Base-by-base conservation (phyloP, 345 rosid species). In the Carallia pectinifolia region DNA sequence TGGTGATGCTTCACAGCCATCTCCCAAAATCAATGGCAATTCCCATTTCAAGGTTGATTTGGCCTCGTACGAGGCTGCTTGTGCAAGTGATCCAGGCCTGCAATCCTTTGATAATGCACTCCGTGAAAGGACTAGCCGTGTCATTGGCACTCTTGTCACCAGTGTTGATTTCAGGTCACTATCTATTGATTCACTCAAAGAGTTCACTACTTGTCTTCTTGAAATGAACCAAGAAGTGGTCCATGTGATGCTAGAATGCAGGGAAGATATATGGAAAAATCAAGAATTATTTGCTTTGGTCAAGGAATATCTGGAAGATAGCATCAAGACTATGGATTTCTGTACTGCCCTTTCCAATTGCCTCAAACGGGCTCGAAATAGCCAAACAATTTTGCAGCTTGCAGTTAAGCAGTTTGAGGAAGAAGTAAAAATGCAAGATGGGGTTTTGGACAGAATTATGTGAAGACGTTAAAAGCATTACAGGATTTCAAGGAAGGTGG, bases 201-300 rank as follows among this genome's bases (percentile, higher is more conserved):
- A 88, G 80, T 92, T 89, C 31, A 92, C 88, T 0, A 84, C 71
- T 23, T 77, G 87, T 63, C 84, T 95, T 44, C 89, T 92, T 23
- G 97, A 87, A 19, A 86, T 89, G 93, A 89, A 92, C 72, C 96
- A 90, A 78, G 99, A 88, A 50, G 96, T 83, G 19, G 96, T 81
- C 60, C 81, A 86, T 61, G 83, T 91, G 67, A 92, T 95, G 40
- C 79, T 92, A 7, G 85, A 90, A 23, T 58, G 79, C 80, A 84
- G 85, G 78, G 79, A 85, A 47, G 97, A 92, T 68, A 86, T 87
- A 70, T 95, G 96, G 97, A 84, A 83, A 50, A 86, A 85, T 62
- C 73, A 73, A 29, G 92, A 84, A 7, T 79, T 91, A 79, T 87
- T 79, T 56, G 77, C 75, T 64, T 84, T 92, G 70, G 96, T 91